Evolutionary conservation across 2,329 filamentous ascomycete species (phyloP).

Genomic region (Cladophialophora immunda): DNA sequence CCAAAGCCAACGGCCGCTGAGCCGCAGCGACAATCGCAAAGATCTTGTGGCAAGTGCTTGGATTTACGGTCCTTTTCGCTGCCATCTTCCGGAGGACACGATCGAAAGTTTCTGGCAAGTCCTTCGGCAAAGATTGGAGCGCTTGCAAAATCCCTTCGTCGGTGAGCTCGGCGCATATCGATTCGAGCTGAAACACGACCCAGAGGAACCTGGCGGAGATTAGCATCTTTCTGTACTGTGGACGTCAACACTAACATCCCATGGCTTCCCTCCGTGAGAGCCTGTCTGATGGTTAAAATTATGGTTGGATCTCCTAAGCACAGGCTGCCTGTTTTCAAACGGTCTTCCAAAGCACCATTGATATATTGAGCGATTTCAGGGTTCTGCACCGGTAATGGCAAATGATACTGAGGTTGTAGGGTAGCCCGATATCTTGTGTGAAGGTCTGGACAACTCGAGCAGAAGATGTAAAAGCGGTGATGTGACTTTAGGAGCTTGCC

Average conservation of each 20-base stretch:
- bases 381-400: slow-evolving; percentile 20
- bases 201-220: slow-evolving; percentile 37
- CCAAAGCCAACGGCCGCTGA: slow-evolving; percentile 21
- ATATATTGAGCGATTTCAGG: slow-evolving; percentile 36
- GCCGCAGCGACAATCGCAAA: slow-evolving; percentile 23
- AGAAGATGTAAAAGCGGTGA: slow-evolving; percentile 28
- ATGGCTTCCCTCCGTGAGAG: slow-evolving; percentile 28
- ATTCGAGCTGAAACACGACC: slow-evolving; percentile 35
- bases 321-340: slow-evolving; percentile 22
- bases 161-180: slow-evolving; percentile 34
- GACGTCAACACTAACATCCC: slow-evolving; percentile 38
- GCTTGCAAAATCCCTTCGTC: slow-evolving; percentile 37
- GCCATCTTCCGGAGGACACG: slow-evolving; percentile 21
- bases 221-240: not conserved
- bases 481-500: slow-evolving; percentile 3
- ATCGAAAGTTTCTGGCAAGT: slow-evolving; percentile 25
- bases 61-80: not conserved
- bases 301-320: slow-evolving; percentile 29
- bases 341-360: slow-evolving; percentile 20
- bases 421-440: slow-evolving; percentile 17
- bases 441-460: slow-evolving; percentile 36
- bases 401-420: slow-evolving; percentile 13
- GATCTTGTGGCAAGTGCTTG: slow-evolving; percentile 20
- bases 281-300: slow-evolving; percentile 31
- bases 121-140: slow-evolving; percentile 24